These are phyloP conservation scores for Aspergillus incahuasiensis DNA, from an alignment of 495 filamentous ascomycete species.

Conservation along the genomic window DNA sequence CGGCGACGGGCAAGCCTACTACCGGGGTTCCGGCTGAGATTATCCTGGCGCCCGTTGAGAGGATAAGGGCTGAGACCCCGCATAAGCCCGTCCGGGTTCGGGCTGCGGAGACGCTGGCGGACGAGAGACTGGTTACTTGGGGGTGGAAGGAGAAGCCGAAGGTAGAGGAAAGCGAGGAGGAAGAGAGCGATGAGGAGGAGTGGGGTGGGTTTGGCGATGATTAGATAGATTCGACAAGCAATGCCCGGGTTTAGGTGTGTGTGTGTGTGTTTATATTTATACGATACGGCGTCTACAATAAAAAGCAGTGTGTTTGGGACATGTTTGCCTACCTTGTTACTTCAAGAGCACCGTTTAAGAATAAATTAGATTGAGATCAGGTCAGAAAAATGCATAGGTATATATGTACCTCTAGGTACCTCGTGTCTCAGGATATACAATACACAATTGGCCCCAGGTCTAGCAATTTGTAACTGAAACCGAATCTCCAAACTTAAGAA, in stretches of 20 bases:
- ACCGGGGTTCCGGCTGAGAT: constrained; percentile 44
- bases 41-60: constrained; percentile 58
- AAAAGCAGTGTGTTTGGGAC: neutral
- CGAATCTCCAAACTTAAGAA: constrained; percentile 6
- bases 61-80: constrained; percentile 48
- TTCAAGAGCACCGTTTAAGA: too few species aligned
- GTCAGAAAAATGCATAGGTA: constrained; percentile 3
- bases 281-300: too few species aligned
- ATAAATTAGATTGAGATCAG: neutral
- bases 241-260: too few species aligned
- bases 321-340: neutral
- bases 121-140: constrained; percentile 66
- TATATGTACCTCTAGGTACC: neutral
- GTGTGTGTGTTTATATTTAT: neutral
- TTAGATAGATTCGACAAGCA: neutral
- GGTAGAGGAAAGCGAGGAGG: constrained; percentile 15
- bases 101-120: constrained; percentile 66
- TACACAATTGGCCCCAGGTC: neutral
- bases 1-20: constrained; percentile 30
- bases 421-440: constrained; percentile 2
- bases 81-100: constrained; percentile 69
- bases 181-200: constrained; percentile 39
- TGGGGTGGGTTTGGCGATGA: constrained; percentile 75
- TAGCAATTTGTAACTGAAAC: neutral
- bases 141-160: constrained; percentile 33